Evolutionary conservation across 345 rosid species (phyloP).

Genomic region (Combretum micranthum): DNA sequence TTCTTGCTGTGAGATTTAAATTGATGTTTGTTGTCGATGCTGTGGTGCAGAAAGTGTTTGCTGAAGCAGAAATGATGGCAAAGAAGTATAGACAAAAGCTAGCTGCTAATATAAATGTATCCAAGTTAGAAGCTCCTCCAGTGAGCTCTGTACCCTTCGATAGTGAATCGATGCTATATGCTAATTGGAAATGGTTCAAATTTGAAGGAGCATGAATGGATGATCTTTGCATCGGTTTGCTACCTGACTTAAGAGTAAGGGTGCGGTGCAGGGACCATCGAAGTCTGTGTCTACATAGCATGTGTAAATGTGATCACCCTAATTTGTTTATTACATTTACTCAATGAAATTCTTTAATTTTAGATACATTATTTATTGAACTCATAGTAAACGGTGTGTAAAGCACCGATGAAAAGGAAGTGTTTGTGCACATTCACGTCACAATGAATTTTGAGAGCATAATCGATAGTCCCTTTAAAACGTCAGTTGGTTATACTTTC

Average conservation of each 20-base stretch:
- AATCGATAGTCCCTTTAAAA: no score
- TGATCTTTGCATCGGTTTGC: background rate
- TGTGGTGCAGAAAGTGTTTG: constrained; percentile 53
- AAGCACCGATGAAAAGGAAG: no score
- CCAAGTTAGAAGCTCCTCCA: constrained; percentile 24
- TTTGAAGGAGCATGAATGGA: constrained; percentile 34
- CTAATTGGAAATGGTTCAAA: constrained; percentile 93
- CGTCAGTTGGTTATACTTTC: no score
- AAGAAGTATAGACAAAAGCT: constrained; percentile 61
- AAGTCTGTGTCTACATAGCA: no score
- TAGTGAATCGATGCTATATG: constrained; percentile 46
- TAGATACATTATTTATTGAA: background rate
- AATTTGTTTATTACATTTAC: background rate
- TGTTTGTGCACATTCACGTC: no score
- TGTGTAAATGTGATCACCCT: no score
- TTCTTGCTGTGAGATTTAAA: no score
- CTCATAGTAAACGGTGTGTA: no score
- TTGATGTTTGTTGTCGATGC: no score
- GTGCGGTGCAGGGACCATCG: no score
- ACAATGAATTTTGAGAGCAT: no score
- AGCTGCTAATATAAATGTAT: constrained; percentile 17
- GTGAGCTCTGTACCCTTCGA: constrained; percentile 30
- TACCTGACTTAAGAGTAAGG: no score
- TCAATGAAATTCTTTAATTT: background rate
- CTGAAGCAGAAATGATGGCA: constrained; percentile 88